Percentiles rank a stretch among this genome's conserved stretches.
Evolutionary conservation across 805 yeast species (phyloP).

Genomic region (Saccharomyces paradoxus): DNA sequence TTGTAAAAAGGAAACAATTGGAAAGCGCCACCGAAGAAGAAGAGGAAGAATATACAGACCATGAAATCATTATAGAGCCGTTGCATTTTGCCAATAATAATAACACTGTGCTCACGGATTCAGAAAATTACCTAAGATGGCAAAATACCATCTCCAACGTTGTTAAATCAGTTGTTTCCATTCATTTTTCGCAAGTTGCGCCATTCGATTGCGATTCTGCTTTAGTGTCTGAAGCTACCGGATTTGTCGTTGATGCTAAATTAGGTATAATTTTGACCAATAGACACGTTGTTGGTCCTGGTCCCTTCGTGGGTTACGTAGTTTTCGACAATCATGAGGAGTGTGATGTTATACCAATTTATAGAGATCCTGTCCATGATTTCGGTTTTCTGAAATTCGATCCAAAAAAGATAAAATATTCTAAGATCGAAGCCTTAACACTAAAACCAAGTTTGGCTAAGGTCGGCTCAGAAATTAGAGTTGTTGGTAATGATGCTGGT

Average conservation of each 20-base stretch:
- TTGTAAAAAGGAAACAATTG: background rate
- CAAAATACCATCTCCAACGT: constrained; percentile 72
- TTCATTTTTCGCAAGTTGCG: constrained; percentile 80
- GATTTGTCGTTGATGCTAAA: constrained; percentile 81
- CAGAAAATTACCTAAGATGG: constrained; percentile 47
- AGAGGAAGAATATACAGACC: constrained; percentile 1
- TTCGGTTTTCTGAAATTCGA: constrained; percentile 82
- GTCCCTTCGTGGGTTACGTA: constrained; percentile 86
- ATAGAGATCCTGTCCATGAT: constrained; percentile 92
- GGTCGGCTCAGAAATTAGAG: constrained; percentile 90
- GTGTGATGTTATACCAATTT: constrained; percentile 74
- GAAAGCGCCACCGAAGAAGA: background rate
- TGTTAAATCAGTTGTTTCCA: constrained; percentile 78
- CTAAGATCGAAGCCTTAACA: constrained; percentile 57
- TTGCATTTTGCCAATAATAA: background rate
- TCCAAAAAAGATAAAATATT: constrained; percentile 62
- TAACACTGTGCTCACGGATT: constrained; percentile 2
- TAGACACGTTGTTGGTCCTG: constrained; percentile 92
- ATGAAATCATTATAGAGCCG: background rate
- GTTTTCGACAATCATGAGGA: constrained; percentile 94
- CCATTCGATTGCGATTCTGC: constrained; percentile 82
- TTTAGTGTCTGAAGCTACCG: constrained; percentile 84
- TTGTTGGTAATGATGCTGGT: constrained; percentile 94
- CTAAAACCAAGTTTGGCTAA: constrained; percentile 75
- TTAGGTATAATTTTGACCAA: constrained; percentile 82